phyloP scores from a whole-genome alignment of 768 basidiomycete genomes.

The Epithele typhae region DNA sequence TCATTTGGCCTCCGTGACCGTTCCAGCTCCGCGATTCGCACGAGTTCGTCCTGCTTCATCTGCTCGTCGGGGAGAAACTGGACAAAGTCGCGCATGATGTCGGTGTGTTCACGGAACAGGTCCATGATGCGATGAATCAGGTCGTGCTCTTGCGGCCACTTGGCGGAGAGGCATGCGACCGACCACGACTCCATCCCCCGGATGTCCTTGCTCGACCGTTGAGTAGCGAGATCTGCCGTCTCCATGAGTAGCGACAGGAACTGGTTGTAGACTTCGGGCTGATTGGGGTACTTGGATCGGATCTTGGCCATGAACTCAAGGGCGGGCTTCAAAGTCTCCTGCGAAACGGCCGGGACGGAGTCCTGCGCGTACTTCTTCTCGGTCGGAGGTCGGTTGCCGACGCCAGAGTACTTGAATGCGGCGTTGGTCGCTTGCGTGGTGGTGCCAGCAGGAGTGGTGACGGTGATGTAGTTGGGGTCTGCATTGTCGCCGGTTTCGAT shows the following conservation, averaged over 20 bases:
- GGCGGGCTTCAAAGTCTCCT: conserved; percentile 59
- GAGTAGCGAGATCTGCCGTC: conserved; percentile 44
- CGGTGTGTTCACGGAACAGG: conserved; percentile 73
- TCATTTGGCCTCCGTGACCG: conserved; percentile 22
- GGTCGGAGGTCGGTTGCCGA: not conserved
- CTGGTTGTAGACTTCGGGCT: conserved; percentile 79
- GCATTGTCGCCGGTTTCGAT: conserved; percentile 74
- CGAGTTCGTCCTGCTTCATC: conserved; percentile 18
- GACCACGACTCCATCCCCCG: conserved; percentile 25
- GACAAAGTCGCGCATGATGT: conserved; percentile 68
- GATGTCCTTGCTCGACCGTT: conserved; percentile 35
- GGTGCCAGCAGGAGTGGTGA: conserved; percentile 71
- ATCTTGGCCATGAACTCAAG: conserved; percentile 97
- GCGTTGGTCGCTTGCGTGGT: conserved; percentile 29
- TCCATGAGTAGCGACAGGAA: conserved; percentile 74
- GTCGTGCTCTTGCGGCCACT: conserved; percentile 42
- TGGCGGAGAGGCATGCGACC: conserved; percentile 10
- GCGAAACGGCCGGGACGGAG: conserved; percentile 4
- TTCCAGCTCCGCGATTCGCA: conserved; percentile 19
- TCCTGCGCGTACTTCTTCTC: not conserved
- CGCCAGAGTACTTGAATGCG: conserved; percentile 9
- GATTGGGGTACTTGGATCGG: conserved; percentile 76
- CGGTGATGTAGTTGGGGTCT: conserved; percentile 66
- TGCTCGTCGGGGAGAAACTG: conserved; percentile 61
- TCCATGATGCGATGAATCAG: conserved; percentile 63